phyloP scores from a whole-genome alignment of 345 rosid genomes.

The Trapa bicornis region DNA sequence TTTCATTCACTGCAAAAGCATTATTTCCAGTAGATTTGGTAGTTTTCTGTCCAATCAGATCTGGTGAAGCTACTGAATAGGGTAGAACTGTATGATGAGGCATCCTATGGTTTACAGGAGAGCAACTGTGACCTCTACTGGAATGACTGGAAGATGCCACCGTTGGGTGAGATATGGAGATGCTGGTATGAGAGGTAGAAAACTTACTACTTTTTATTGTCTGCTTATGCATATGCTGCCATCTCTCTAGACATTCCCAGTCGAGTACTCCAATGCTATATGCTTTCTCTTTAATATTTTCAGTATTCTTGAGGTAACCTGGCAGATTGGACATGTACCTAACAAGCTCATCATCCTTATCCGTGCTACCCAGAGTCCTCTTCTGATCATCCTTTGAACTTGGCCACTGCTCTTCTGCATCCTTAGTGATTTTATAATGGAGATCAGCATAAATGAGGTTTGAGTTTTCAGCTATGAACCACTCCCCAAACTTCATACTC shows the following conservation, averaged over 20 bases:
- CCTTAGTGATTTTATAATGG: constrained; percentile 31
- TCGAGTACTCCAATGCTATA: constrained; percentile 86
- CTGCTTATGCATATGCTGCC: constrained; percentile 53
- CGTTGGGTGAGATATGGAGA: constrained; percentile 25
- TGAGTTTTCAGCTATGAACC: constrained; percentile 30
- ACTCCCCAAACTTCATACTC: constrained; percentile 22
- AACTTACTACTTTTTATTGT: constrained; percentile 24
- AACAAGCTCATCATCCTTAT: constrained; percentile 60
- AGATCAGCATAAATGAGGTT: constrained; percentile 33
- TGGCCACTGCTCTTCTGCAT: constrained; percentile 26
- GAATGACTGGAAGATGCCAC: constrained; percentile 45
- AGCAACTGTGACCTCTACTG: constrained; percentile 30
- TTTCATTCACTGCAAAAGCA: constrained; percentile 19
- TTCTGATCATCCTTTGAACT: constrained; percentile 18
- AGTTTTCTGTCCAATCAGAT: constrained; percentile 17
- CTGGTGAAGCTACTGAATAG: constrained; percentile 35
- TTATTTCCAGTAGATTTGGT: constrained; percentile 19
- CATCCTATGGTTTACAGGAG: constrained; percentile 24
- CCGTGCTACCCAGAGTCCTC: constrained; percentile 17
- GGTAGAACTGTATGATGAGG: constrained; percentile 30
- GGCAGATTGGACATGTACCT: constrained; percentile 87
- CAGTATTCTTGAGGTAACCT: constrained; percentile 58
- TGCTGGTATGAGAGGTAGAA: constrained; percentile 33
- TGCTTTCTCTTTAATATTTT: constrained; percentile 40
- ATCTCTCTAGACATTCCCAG: constrained; percentile 78